These are phyloP conservation scores for Lentinus brumalis DNA, from an alignment of 768 basidiomycete genomes.

Conservation along the genomic window DNA sequence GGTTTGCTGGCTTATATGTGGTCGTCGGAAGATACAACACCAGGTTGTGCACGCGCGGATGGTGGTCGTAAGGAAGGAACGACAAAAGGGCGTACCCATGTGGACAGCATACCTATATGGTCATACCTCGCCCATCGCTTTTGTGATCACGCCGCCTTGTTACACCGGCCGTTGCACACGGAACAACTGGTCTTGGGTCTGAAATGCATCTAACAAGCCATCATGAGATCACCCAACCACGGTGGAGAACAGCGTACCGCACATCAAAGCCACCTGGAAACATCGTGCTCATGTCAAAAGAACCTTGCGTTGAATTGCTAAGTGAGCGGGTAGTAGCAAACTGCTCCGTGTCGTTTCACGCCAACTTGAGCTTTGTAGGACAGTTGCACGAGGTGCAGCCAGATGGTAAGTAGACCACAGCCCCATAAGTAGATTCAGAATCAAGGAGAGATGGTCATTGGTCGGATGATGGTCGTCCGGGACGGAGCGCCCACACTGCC, in stretches of 20 bases:
- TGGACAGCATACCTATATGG: slow-evolving; percentile 1
- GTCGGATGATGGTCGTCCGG: no score
- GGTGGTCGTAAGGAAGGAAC: neutral
- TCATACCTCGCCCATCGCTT: neutral
- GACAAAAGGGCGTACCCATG: neutral
- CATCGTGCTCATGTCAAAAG: no score
- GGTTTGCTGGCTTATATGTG: neutral
- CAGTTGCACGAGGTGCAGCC: no score
- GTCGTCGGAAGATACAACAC: slow-evolving; percentile 10
- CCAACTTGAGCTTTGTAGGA: no score
- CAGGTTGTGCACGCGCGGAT: slow-evolving; percentile 13
- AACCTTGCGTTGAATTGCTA: no score
- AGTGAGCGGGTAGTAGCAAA: no score
- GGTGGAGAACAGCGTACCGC: neutral
- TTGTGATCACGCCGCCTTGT: neutral
- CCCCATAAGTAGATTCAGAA: no score
- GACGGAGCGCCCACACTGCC: no score
- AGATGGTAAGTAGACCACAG: no score
- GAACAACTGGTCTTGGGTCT: neutral
- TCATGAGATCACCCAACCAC: neutral
- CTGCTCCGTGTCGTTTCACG: no score
- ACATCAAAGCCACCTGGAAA: no score
- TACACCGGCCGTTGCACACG: neutral
- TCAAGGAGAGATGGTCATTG: no score
- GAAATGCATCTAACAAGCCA: neutral